Base-by-base conservation (phyloP, 345 rosid genomes). In the Linum trigynum region DNA sequence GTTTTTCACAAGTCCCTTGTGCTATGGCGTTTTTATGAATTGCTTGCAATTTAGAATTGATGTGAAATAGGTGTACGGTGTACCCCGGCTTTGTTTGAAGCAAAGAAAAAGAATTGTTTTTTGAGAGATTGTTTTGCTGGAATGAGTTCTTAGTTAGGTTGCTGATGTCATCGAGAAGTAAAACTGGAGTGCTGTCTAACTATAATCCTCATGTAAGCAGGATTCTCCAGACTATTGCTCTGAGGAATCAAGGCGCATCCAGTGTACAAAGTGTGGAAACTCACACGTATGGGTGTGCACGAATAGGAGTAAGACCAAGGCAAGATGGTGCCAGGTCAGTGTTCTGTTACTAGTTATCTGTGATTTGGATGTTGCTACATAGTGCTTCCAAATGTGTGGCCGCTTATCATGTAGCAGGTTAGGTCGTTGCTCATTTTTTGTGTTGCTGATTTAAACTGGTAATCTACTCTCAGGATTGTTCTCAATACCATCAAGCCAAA, bases 211-310 rank as follows among this genome's bases (percentile, higher is more conserved):
- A 39, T 62, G 71, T 56, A 36, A 61, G 80, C 84, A 90, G 95
- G 83, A 68, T 67, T 76, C 69, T 76, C 65, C 81, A 56, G 91
- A 80, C 75, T 86, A 81, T 70, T 71, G 83, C 69, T 77, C 95
- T 45, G 97, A 94, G 75, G 99, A 94, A 77, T 94, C 99, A 0
- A 90, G 99, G 79, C 80, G 90, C 64, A 90, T 94, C 75, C 97
- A 94, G 45, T 94, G 99, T 83, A 88, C 99, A 37, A 90, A 85
- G 72, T 94, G 99, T 64, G 86, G 95, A 61, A 75, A 84, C 69
- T 88, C 92, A 71, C 99, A 94, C 73, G 77, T 90, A 81, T 90
- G 99, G 99, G 81, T 94, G 55, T 90, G 99, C 77, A 94, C 99
- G 17, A 90, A 77, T 73, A 83, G 95, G 76, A 77, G 78, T 67